phyloP scores from a whole-genome alignment of 768 basidiomycete species.

The Cyclocybe aegerita region DNA sequence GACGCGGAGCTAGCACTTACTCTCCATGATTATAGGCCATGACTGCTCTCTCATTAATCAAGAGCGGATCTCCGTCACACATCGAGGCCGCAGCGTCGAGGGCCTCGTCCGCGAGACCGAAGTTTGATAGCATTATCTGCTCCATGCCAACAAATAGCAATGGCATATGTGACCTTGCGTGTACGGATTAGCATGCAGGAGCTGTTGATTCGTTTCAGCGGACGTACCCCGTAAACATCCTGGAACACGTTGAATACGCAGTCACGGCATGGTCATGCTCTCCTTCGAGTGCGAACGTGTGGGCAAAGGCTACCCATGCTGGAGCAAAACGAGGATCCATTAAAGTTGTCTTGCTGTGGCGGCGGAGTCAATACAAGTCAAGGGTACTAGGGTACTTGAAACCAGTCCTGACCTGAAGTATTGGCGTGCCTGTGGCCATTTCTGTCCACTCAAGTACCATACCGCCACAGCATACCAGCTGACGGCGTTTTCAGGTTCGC shows the following conservation, averaged over 20 bases:
- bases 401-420: conserved; percentile 76
- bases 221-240: conserved; percentile 89
- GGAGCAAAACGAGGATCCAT: conserved; percentile 97
- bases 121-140: conserved; percentile 87
- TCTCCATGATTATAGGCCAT: conserved; percentile 86
- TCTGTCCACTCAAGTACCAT: conserved; percentile 87
- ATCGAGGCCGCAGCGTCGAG: conserved; percentile 77
- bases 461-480: conserved; percentile 99
- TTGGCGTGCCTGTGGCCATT: conserved; percentile 89
- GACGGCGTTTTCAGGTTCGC: conserved; percentile 87
- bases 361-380: conserved; percentile 4
- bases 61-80: conserved; percentile 85
- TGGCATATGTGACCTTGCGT: conserved; percentile 85
- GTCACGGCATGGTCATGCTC: conserved; percentile 99
- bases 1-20: conserved; percentile 40
- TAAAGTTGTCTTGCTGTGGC: conserved; percentile 83
- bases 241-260: conserved; percentile 94
- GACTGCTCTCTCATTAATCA: conserved; percentile 91
- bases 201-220: background rate
- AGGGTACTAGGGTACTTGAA: background rate
- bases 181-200: background rate
- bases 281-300: conserved; percentile 95
- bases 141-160: conserved; percentile 98
- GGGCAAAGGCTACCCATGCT: conserved; percentile 97
- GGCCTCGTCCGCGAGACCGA: conserved; percentile 82